A percentile compares a stretch with the other conserved stretches of the same genome.
Conservation (phyloP, 2,329 filamentous ascomycete species). For the Chaetomium sp. region DNA sequence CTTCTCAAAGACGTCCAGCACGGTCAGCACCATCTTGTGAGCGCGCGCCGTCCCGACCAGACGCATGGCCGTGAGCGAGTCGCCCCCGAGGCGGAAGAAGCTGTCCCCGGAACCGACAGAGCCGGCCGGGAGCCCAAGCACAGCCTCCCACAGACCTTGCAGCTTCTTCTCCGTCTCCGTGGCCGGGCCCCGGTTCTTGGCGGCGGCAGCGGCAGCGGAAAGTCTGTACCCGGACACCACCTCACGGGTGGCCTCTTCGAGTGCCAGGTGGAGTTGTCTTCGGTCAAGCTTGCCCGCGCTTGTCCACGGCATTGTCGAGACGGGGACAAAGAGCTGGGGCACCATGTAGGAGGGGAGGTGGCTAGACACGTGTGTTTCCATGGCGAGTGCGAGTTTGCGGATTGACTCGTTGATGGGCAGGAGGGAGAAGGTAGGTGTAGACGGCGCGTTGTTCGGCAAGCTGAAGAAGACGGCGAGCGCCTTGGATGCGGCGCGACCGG, state of each 20-base stretch:
- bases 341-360: constrained; percentile 35
- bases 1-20: constrained; percentile 34
- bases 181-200: constrained; percentile 21
- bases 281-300: constrained; percentile 35
- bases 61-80: constrained; percentile 45
- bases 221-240: constrained; percentile 24
- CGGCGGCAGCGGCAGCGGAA: constrained; percentile 13
- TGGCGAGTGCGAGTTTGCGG: constrained; percentile 14
- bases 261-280: constrained; percentile 26
- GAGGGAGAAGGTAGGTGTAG: constrained; percentile 21
- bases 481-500: constrained; percentile 20
- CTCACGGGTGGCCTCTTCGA: constrained; percentile 25
- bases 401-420: constrained; percentile 25
- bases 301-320: constrained; percentile 34
- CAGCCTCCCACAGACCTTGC: constrained; percentile 30
- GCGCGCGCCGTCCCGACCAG: constrained; percentile 45
- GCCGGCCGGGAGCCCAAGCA: constrained; percentile 24
- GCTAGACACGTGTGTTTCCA: constrained; percentile 23
- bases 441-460: constrained; percentile 7
- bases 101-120: constrained; percentile 32
- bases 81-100: constrained; percentile 44
- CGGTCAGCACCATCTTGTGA: constrained; percentile 29
- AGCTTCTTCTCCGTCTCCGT: constrained; percentile 32
- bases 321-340: constrained; percentile 34
- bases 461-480: constrained; percentile 32